Conservation (phyloP, 768 basidiomycete genomes). For the Rhizopogon vinicolor region DNA sequence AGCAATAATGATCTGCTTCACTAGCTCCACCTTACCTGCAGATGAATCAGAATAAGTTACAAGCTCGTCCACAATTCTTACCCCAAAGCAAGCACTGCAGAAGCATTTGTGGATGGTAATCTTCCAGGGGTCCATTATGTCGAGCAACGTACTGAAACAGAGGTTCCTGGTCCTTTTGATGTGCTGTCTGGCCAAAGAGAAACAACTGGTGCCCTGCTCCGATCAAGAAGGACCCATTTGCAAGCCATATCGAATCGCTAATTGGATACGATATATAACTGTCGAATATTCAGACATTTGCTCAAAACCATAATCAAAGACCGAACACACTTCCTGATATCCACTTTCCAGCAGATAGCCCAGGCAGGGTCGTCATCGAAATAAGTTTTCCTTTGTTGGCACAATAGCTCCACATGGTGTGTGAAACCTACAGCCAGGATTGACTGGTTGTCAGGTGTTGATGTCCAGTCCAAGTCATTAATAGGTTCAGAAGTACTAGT, state of each 20-base stretch:
- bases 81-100: conserved; percentile 92
- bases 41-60: not conserved
- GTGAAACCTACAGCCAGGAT: conserved; percentile 87
- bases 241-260: conserved; percentile 88
- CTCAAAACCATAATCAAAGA: not conserved
- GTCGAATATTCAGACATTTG: not conserved
- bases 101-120: conserved; percentile 92
- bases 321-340: conserved; percentile 58
- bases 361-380: conserved; percentile 80
- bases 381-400: conserved; percentile 90
- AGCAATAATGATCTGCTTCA: conserved; percentile 74
- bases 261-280: conserved; percentile 79
- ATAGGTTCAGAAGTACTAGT: conserved; percentile 47
- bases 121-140: conserved; percentile 80
- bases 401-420: conserved; percentile 79
- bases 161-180: conserved; percentile 13
- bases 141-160: conserved; percentile 81
- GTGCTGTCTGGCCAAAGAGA: conserved; percentile 56
- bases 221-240: conserved; percentile 76
- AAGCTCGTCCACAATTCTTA: conserved; percentile 28
- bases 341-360: conserved; percentile 66
- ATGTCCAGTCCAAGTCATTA: conserved; percentile 89
- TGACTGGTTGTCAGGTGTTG: conserved; percentile 85
- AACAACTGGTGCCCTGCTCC: conserved; percentile 82
- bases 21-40: conserved; percentile 78